These are phyloP conservation scores for Microascus cirrosus DNA, from an alignment of 2,329 filamentous ascomycete genomes.

Conservation along the genomic window DNA sequence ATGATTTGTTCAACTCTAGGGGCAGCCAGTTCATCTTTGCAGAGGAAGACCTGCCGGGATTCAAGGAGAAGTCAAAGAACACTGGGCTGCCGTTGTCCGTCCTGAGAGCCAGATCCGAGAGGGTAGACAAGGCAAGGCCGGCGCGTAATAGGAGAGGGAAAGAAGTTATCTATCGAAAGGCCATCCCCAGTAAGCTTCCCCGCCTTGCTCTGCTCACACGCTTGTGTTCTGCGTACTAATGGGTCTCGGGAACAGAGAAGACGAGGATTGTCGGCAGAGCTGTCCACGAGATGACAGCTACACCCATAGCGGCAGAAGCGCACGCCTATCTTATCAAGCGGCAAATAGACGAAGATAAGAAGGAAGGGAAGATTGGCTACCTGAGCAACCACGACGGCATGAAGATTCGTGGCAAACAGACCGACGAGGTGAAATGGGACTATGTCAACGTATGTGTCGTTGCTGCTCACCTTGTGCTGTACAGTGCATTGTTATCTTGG, in stretches of 20 bases:
- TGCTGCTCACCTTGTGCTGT: background rate
- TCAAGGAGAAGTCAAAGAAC: slow-evolving; percentile 47
- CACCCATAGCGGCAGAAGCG: slow-evolving; percentile 61
- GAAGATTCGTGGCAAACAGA: slow-evolving; percentile 6
- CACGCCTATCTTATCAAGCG: slow-evolving; percentile 52
- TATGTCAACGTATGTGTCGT: slow-evolving; percentile 46
- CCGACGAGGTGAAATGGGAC: slow-evolving; percentile 22
- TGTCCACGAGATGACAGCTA: slow-evolving; percentile 64
- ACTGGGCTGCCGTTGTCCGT: slow-evolving; percentile 49
- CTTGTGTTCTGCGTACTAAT: background rate
- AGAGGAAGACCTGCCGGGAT: slow-evolving; percentile 52
- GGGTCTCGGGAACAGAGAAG: slow-evolving; percentile 45
- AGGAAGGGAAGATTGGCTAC: slow-evolving; percentile 30
- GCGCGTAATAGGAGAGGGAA: slow-evolving; percentile 20
- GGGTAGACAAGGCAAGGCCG: slow-evolving; percentile 33
- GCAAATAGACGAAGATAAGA: slow-evolving; percentile 38
- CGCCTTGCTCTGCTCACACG: background rate
- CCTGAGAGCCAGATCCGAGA: slow-evolving; percentile 27
- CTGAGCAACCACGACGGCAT: slow-evolving; percentile 26
- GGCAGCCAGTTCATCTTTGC: slow-evolving; percentile 87
- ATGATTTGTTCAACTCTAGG: slow-evolving; percentile 50
- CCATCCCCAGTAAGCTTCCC: slow-evolving; percentile 44
- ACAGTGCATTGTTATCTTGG: background rate
- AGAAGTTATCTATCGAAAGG: slow-evolving; percentile 53
- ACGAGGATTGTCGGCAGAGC: slow-evolving; percentile 65